Percentiles rank a stretch among this genome's conserved stretches.
Evolutionary conservation across 176 grass and related monocot species (phyloP).

Genomic region (Aegilops umbellulata): DNA sequence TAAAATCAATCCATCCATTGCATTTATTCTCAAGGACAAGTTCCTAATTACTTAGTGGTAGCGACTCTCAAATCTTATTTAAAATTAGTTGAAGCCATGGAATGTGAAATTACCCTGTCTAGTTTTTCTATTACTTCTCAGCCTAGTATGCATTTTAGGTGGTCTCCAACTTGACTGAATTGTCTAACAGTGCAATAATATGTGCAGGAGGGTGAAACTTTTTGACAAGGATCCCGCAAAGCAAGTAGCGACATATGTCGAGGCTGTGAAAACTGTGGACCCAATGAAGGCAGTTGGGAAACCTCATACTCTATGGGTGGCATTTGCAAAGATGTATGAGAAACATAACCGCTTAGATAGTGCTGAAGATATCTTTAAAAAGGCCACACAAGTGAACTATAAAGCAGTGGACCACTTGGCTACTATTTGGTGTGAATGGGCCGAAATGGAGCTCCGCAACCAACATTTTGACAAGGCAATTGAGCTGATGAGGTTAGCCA

Average conservation of each 20-base stretch:
- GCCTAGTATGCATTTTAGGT: neutral
- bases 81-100: neutral
- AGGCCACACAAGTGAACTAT: constrained; percentile 72
- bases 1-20: neutral
- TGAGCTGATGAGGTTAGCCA: constrained; percentile 78
- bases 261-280: constrained; percentile 86
- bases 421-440: constrained; percentile 87
- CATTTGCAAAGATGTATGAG: constrained; percentile 87
- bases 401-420: constrained; percentile 74
- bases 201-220: constrained; percentile 76
- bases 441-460: constrained; percentile 74
- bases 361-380: constrained; percentile 71
- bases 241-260: constrained; percentile 75
- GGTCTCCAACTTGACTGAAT: neutral
- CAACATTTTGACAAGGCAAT: constrained; percentile 66
- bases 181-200: constrained; percentile 29
- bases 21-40: neutral
- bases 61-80: neutral
- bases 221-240: constrained; percentile 69
- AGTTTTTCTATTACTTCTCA: neutral
- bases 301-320: constrained; percentile 79
- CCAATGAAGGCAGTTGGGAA: constrained; percentile 89
- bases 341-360: constrained; percentile 72
- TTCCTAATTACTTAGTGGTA: neutral
- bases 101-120: neutral